Base-by-base conservation (phyloP, 2,329 filamentous ascomycete genomes). In the Phyllosticta citribraziliensis region DNA sequence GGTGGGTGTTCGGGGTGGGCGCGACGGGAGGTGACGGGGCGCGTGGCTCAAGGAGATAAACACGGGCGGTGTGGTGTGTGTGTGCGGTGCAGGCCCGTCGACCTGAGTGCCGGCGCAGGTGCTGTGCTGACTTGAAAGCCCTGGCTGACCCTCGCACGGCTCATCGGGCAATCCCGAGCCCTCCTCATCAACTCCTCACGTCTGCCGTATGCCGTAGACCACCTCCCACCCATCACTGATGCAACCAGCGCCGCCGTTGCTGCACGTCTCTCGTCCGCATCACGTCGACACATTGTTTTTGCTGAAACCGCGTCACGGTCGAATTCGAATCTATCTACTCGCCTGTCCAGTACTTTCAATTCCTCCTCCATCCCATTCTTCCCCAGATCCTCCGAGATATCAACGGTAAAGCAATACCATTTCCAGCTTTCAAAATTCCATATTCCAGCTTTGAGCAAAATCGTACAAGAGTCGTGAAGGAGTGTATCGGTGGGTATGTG, bases 401-500 rank as follows among this genome's bases (percentile, higher is more conserved):
- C 10, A 17, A 30, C 5, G 27, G 0, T 8, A 30, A 30, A 5
- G 27, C 27, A 30, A 30, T 27, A 4, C 25, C 25, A 27, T 27
- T 5, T 27, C 9, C 33, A 1, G 14, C 10, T 11, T 35, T 35
- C 33, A 35, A 35, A 17, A 35, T 5, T 14, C 33, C 33, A 40
- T 12, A 40, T 12, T 40, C 11, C 33, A 40, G 33, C 33, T 17
- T 40, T 11, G 10, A 40, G 14, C 9, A 33, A 40, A 40, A 40
- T 40, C 33, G 33, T 40, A 40, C 33, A 40, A 40, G 33, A 40
- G 35, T 60, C 58, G 52, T 60, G 52, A 60, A 60, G 5, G 57
- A 55, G 58, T 60, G 58, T 40, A 40, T 40, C 33, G 33, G 33
- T 40, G 33, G 10, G 33, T 40, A 40, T 40, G 33, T 40, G 33